A percentile compares a stretch with the other conserved stretches of the same genome.
phyloP scores from a whole-genome alignment of 2,329 filamentous ascomycete species.

The Nannizzia gypsea region DNA sequence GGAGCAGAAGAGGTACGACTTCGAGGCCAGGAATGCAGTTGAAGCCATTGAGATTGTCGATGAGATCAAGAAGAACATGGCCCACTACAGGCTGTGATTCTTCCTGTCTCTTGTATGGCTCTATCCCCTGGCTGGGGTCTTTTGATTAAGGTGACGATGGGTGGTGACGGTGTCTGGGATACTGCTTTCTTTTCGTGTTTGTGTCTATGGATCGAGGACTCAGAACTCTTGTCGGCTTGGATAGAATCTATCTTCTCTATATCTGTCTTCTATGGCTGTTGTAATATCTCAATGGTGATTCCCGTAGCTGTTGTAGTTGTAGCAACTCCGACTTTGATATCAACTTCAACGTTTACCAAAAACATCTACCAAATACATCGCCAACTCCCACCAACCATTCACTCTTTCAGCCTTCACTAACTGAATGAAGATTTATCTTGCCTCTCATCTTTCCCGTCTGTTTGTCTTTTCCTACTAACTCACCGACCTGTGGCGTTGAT shows the following conservation, averaged over 20 bases:
- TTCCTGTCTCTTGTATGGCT: background rate
- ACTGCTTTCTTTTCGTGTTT: background rate
- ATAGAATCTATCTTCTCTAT: background rate
- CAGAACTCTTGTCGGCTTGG: background rate
- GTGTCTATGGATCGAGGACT: background rate
- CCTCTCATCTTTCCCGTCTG: background rate
- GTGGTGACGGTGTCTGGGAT: background rate
- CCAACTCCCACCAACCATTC: too few species aligned
- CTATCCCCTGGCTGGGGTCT: background rate
- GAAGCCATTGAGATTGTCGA: constrained; percentile 52
- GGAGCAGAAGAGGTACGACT: constrained; percentile 56
- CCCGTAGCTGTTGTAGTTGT: too few species aligned
- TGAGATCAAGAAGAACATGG: constrained; percentile 51
- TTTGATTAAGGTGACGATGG: background rate
- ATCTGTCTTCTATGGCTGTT: background rate
- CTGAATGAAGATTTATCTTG: background rate
- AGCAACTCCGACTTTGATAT: too few species aligned
- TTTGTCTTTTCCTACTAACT: too few species aligned
- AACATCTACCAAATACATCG: too few species aligned
- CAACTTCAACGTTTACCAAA: too few species aligned
- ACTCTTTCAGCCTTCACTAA: too few species aligned
- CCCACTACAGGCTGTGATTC: constrained; percentile 25
- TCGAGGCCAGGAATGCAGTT: constrained; percentile 46
- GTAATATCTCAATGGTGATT: too few species aligned
- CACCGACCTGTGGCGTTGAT: background rate